A percentile compares a stretch with the other conserved stretches of the same genome.
Evolutionary conservation across 441 rosid species (phyloP).

Genomic region (Metrosideros polymorpha): DNA sequence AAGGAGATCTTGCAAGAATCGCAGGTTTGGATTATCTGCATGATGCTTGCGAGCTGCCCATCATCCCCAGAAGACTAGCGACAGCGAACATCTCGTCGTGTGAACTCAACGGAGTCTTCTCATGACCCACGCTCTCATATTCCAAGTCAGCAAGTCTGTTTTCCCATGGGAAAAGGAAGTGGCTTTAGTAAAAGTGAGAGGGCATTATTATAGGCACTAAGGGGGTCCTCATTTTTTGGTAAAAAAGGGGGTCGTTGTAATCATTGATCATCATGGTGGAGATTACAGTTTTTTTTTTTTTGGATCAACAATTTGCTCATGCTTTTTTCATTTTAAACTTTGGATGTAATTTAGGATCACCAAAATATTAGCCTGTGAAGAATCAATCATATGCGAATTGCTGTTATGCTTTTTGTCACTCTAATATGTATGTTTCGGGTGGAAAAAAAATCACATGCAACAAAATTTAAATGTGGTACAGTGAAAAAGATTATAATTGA

Average conservation of each 20-base stretch:
- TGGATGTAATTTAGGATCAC: not conserved
- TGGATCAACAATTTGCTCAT: not conserved
- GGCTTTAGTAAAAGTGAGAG: too few relatives aligned
- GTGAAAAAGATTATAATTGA: not conserved
- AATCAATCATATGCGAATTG: not conserved
- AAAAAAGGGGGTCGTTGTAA: too few relatives aligned
- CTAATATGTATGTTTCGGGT: fast-evolving
- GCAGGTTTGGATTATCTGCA: not conserved
- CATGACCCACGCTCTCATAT: too few relatives aligned
- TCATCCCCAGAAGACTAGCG: not conserved
- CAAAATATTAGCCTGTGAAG: not conserved
- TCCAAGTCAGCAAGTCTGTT: too few relatives aligned
- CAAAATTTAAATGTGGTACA: not conserved
- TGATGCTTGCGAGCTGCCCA: not conserved
- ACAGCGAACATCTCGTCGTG: not conserved
- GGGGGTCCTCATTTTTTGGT: too few relatives aligned
- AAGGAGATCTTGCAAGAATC: not conserved
- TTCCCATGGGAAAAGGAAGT: too few relatives aligned
- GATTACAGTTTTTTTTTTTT: too few relatives aligned
- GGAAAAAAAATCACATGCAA: not conserved
- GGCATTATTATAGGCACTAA: too few relatives aligned
- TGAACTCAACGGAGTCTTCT: not conserved
- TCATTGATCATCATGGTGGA: too few relatives aligned
- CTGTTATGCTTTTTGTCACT: not conserved
- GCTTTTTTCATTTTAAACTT: not conserved